These are phyloP conservation scores for Aphanomyces astaci DNA, from an alignment of 352 stramenopile genomes.

Conservation along the genomic window DNA sequence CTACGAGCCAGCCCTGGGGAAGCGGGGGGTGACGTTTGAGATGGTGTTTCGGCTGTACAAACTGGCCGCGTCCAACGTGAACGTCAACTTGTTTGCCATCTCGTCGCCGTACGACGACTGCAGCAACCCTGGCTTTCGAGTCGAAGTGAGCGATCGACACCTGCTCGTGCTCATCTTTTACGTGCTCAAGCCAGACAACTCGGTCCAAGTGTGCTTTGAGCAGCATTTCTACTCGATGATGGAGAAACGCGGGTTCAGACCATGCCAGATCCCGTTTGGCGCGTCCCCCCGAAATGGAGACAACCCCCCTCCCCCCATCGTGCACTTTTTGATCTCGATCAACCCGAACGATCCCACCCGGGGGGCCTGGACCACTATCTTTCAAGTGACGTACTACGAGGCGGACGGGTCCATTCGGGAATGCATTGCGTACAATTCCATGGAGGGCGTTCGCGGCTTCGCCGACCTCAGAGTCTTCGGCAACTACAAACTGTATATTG, in stretches of 20 bases:
- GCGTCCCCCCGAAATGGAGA: not conserved
- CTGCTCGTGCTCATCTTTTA: conserved; percentile 57
- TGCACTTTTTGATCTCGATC: not conserved
- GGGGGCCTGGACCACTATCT: not conserved
- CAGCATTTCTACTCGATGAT: conserved; percentile 18
- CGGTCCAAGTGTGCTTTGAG: conserved; percentile 24
- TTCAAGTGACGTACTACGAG: not conserved
- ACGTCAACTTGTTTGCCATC: conserved; percentile 70
- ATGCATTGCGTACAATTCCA: conserved; percentile 11
- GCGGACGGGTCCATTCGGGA: not conserved
- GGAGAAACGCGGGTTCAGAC: not conserved
- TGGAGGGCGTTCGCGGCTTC: not conserved
- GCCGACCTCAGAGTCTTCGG: not conserved
- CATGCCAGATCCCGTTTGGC: not conserved
- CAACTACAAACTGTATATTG: conserved; percentile 8
- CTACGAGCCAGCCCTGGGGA: not conserved
- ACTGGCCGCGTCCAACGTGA: conserved; percentile 30
- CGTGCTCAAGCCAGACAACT: conserved; percentile 13
- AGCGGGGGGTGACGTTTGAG: conserved; percentile 54
- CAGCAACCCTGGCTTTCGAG: conserved; percentile 51
- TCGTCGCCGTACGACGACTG: conserved; percentile 53
- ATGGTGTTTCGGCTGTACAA: conserved; percentile 38
- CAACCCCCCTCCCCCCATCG: not conserved
- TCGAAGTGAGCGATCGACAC: conserved; percentile 52
- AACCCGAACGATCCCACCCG: not conserved